phyloP scores from a whole-genome alignment of 2,329 filamentous ascomycete genomes.

The Amesomyces nigricolor region DNA sequence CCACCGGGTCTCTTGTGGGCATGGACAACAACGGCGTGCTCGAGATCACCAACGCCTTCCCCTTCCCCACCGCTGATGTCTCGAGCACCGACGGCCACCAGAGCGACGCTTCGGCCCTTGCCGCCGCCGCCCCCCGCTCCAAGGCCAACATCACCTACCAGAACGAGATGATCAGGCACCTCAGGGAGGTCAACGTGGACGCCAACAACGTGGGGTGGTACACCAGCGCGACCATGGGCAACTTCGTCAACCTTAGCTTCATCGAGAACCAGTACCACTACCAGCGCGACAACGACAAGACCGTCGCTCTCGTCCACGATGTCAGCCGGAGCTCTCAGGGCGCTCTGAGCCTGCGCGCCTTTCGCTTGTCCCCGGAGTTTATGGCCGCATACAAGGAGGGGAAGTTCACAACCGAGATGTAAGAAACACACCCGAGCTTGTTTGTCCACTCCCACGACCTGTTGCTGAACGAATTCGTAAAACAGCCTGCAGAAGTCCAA shows the following conservation, averaged over 20 bases:
- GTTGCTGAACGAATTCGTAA: background rate
- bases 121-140: conserved; percentile 82
- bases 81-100: conserved; percentile 65
- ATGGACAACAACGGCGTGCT: conserved; percentile 80
- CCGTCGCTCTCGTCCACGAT: conserved; percentile 87
- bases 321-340: conserved; percentile 93
- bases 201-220: conserved; percentile 99
- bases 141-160: conserved; percentile 88
- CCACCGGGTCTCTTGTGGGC: conserved; percentile 85
- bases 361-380: conserved; percentile 81
- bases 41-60: conserved; percentile 91
- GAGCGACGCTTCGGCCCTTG: conserved; percentile 67
- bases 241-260: conserved; percentile 90
- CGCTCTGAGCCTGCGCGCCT: conserved; percentile 81
- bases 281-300: conserved; percentile 89
- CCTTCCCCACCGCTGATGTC: conserved; percentile 79
- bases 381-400: conserved; percentile 91
- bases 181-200: conserved; percentile 96
- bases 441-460: conserved; percentile 25
- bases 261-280: conserved; percentile 98
- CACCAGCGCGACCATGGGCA: conserved; percentile 97
- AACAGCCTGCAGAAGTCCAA: conserved; percentile 86
- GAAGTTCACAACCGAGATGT: conserved; percentile 97
- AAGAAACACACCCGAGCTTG: conserved; percentile 31
- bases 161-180: conserved; percentile 92